Evolutionary conservation across 495 filamentous ascomycete species (phyloP), one percentile per base, ranked within the genome.

Genomic region (Neurospora sp.): DNA sequence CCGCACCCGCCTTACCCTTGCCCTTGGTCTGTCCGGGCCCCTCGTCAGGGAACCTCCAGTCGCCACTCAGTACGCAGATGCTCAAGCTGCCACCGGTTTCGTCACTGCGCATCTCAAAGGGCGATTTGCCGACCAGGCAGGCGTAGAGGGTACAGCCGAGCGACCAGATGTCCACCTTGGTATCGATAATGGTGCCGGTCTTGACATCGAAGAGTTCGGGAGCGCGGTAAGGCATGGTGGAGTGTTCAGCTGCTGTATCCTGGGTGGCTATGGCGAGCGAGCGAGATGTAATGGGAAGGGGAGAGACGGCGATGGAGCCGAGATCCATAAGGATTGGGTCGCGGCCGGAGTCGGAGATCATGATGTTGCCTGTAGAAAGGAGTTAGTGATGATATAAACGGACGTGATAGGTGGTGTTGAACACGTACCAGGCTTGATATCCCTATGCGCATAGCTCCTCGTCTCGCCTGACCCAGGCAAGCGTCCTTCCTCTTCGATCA

Each of bases 201-300:
- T 97, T 97, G 72, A 98, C 96, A 78, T 99, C 96, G 80, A 99
- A 99, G 40, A 99, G 90, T 82, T 99, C 96, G 0, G 96, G 96
- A 3, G 96, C 96, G 70, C 96, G 93, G 82, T 99, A 99, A 2
- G 96, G 95, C 94, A 99, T 98, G 17, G 96, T 99, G 74, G 90
- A 93, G 84, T 98, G 95, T 80, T 99, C 96, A 9, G 94, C 96
- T 9, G 96, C 96, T 21, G 88, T 92, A 77, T 99, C 96, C 82
- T 99, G 96, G 15, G 95, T 92, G 5, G 92, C 92, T 74, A 99
- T 87, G 24, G 96, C 96, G 10, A 97, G 87, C 4, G 94, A 95
- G 28, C 96, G 92, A 19, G 92, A 94, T 11, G 96, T 97, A 75
- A 99, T 96, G n/a, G 93, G 89, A 70, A 93, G 93, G 0, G 96